Evolutionary conservation across 306 rosid species (phyloP), one percentile per base, ranked within the genome.

Genomic region (Vicia villosa): DNA sequence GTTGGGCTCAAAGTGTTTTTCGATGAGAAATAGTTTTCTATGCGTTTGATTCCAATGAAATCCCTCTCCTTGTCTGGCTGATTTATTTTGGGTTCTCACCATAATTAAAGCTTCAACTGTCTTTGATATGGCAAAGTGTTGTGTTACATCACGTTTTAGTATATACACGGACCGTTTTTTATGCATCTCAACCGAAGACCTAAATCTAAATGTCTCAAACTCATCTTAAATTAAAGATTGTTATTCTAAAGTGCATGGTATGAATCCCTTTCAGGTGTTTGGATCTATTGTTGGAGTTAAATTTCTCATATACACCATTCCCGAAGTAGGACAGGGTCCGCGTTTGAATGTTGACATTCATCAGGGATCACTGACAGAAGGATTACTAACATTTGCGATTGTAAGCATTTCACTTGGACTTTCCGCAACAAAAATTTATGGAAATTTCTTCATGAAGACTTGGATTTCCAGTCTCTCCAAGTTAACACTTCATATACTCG

Each of bases 401-500:
- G 96, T 88, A 28, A 72, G 40, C 7, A 82, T 94, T 64, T 90
- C 96, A 6, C 97, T 84, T 2, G 88, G 80, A 17, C 92, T 94
- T 14, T 42, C 87, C 32, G 74, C 57, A 41, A 38, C 51, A 30
- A 94, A 85, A 75, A 59, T 88, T 43, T 83, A 75, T 2, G 89
- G 78, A 68, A 82, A 71, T 72, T 94, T 88, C 84, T 81, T 86
- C 87, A 88, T 69, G 88, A 94, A 91, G 86, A 94, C 97, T 40
- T 94, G 99, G 99, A 94, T 94, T 74, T 86, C 96, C 63, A 88
- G 97, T 74, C 75, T 91, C 83, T 91, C 87, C 72, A 94, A 87
- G 87, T 55, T 91, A 69, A 47, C 96, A 32, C 94, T 91, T 70
- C 86, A 87, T 15, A 79, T 88, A 19, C 96, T 94, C 32, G 99